Base-by-base conservation (phyloP, 208 protist genomes). In the Wallacemonas rigidus region DNA sequence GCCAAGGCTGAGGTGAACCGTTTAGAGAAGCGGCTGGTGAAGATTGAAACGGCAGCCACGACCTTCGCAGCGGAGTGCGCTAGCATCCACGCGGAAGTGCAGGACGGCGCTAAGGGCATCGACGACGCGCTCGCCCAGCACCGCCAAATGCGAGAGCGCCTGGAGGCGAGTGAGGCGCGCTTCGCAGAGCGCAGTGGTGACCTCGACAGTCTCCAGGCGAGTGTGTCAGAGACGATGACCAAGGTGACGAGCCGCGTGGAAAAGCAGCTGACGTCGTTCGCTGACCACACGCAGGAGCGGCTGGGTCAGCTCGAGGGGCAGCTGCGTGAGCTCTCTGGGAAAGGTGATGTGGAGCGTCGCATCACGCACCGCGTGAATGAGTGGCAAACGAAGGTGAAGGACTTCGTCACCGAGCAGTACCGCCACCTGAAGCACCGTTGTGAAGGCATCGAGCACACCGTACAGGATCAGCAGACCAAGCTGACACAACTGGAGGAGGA, bases 1-100 rank as follows among this genome's bases (percentile, higher is more conserved):
- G 83, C 82, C 3, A 82, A 82, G 56, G 77, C 81, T 5, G 90
- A 90, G 67, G 81, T 90, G 65, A 78, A 87, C 39, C 81, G 90
- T 6, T 76, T 92, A 35, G 86, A 90, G 71, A 86, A 83, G 54
- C 87, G 87, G 41, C 48, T 95, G 1, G 38, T 73, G 47, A 65
- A 79, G 60, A 2, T 88, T n/a, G 86, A 91, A 60, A 51, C 63
- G 39, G 71, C 50, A 35, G 56, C 38, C 36, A 63, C 62, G 4
- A 74, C 70, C 35, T 58, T 81, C 58, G 36, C 63, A 15, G 81
- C 75, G 17, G 75, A 82, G 12, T 70, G 43, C 58, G 48, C 55
- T 8, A 64, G 35, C 0, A 26, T 79, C 2, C 75, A 72, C 17
- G 53, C 75, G 3, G 67, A 70, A n/a, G 69, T 76, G 36, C 82